Base-by-base conservation (phyloP, 345 rosid species). In the Mercurialis annua region DNA sequence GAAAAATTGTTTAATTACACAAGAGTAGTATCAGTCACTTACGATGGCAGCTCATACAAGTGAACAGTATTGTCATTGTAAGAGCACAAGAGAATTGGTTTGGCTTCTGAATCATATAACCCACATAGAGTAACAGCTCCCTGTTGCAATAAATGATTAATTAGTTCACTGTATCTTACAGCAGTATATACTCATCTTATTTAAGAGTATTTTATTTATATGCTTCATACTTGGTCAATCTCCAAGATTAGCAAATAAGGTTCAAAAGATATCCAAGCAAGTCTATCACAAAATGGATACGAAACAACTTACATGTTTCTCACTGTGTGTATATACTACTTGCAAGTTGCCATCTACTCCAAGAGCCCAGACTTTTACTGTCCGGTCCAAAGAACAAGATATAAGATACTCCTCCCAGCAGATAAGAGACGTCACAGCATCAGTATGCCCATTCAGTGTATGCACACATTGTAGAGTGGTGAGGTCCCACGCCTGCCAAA, bases 381-480 rank as follows among this genome's bases (percentile, higher is more conserved):
- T 86, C 55, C 59, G 30, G 67, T 89, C 96, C 69, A 86, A 67
- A 7, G 92, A 87, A 70, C 87, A 81, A 1, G 90, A 89, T n/a
- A 85, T 5, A 59, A 89, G 62, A 76, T 40, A 81, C 42, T 76
- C 62, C 62, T 87, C 81, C 82, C 87, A 89, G 69, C 87, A 81
- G 52, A 89, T 49, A 33, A 89, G 83, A 10, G 90, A 89, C 57
- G 69, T 87, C 49, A 87, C 81, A 26, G 72, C 81, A 46, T 80
- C 78, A 1, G 59, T 63, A 59, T 89, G 96, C 30, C 72, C 84
- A 56, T 64, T 57, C 57, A 87, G 62, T 1, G 81, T 83, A 78
- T 60, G 59, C n/a, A 71, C 52, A 62, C 83, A 80, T 65, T 69
- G 72, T 48, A 82, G 50, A 14, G 78, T 79, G 23, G 70, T 62